Conservation (phyloP, 192 early-diverging fungal species). For the Backusella sp. region DNA sequence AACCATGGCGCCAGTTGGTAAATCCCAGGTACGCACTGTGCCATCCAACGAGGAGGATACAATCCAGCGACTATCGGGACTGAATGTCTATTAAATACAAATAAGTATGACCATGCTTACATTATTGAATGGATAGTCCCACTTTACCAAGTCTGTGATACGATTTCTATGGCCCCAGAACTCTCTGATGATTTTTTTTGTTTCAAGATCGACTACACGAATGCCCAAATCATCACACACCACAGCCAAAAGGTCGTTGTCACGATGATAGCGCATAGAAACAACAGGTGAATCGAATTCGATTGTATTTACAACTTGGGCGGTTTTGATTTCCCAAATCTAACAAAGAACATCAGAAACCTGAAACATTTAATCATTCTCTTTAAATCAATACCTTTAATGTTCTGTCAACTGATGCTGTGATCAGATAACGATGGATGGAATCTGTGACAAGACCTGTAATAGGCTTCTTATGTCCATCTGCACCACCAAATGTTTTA, state of each 20-base stretch:
- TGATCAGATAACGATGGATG: constrained; percentile 71
- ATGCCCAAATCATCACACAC: constrained; percentile 86
- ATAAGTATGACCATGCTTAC: not conserved
- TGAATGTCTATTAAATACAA: constrained; percentile 64
- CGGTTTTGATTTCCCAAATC: constrained; percentile 84
- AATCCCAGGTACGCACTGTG: constrained; percentile 94
- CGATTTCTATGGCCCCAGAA: constrained; percentile 86
- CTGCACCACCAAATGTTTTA: constrained; percentile 57
- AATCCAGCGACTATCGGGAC: constrained; percentile 90
- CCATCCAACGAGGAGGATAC: constrained; percentile 81
- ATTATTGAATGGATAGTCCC: not conserved
- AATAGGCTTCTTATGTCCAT: constrained; percentile 76
- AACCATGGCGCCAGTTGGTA: constrained; percentile 88
- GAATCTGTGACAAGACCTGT: constrained; percentile 77
- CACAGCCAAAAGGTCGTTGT: constrained; percentile 78
- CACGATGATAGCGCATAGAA: constrained; percentile 58
- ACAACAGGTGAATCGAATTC: constrained; percentile 65
- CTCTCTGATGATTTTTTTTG: constrained; percentile 78
- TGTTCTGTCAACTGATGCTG: constrained; percentile 77
- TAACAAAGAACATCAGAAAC: constrained; percentile 16
- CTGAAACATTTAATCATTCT: not conserved
- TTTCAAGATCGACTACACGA: constrained; percentile 85
- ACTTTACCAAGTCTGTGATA: constrained; percentile 81
- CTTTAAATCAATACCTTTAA: constrained; percentile 59
- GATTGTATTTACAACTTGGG: constrained; percentile 60